These are phyloP conservation scores for Penicillium sp. DNA, from an alignment of 2,329 filamentous ascomycete genomes.

Conservation along the genomic window DNA sequence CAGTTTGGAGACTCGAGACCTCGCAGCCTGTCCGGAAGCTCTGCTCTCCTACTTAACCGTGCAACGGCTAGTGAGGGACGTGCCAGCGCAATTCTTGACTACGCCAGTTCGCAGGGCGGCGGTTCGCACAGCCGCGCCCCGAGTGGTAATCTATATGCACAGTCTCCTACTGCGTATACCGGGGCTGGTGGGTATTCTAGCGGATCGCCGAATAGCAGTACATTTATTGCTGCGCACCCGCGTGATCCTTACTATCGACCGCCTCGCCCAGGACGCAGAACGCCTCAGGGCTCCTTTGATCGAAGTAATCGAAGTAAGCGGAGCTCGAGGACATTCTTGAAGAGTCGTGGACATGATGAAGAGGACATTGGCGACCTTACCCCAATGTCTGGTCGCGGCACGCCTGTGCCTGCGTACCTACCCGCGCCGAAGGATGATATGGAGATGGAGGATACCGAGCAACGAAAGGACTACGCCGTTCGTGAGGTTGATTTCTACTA, in stretches of 20 bases:
- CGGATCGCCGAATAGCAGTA: constrained; percentile 47
- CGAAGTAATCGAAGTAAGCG: constrained; percentile 50
- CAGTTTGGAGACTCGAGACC: constrained; percentile 60
- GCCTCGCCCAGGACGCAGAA: constrained; percentile 73
- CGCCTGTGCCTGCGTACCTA: constrained; percentile 61
- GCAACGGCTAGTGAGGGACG: constrained; percentile 52
- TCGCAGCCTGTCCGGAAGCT: constrained; percentile 67
- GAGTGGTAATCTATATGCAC: constrained; percentile 68
- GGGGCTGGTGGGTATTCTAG: constrained; percentile 60
- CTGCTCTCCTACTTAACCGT: constrained; percentile 65
- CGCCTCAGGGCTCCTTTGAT: constrained; percentile 59
- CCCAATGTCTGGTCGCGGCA: constrained; percentile 53
- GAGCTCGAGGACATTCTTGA: constrained; percentile 52
- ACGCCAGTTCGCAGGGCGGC: constrained; percentile 53
- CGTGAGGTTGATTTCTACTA: constrained; percentile 98
- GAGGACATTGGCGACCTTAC: constrained; percentile 46
- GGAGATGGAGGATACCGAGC: constrained; percentile 56
- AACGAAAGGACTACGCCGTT: constrained; percentile 82
- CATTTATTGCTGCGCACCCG: constrained; percentile 55
- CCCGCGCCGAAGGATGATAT: constrained; percentile 60
- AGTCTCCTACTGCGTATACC: constrained; percentile 79
- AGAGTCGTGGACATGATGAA: constrained; percentile 41
- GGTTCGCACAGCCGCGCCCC: constrained; percentile 59
- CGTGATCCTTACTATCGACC: constrained; percentile 89
- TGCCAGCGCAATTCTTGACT: constrained; percentile 61